Evolutionary conservation across 257 asterid genomes (phyloP).

Genomic region (Oldenlandia corymbosa): DNA sequence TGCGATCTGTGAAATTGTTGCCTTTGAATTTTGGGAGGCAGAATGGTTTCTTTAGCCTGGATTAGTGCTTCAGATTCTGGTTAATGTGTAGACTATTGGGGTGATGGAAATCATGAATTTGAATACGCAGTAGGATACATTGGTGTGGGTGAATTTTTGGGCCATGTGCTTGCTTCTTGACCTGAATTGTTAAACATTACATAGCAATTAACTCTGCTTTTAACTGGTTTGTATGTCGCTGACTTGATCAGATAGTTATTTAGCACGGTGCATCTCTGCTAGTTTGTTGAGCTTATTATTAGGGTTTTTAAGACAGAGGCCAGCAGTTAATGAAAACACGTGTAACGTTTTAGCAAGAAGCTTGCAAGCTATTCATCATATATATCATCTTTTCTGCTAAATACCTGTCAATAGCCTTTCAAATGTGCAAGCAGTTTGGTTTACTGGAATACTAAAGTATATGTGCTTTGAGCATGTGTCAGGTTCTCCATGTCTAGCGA

Average conservation of each 20-base stretch:
- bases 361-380: too few species aligned
- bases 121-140: not conserved
- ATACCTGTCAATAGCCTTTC: too few species aligned
- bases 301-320: not conserved
- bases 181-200: too few species aligned
- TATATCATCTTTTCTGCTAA: not conserved
- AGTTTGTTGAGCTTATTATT: not conserved
- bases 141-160: not conserved
- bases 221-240: not conserved
- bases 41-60: not conserved
- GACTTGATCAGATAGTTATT: not conserved
- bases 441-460: too few species aligned
- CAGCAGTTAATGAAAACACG: not conserved
- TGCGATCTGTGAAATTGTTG: not conserved
- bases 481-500: slow-evolving; percentile 4
- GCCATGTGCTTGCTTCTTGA: too few species aligned
- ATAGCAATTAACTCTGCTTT: not conserved
- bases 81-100: not conserved
- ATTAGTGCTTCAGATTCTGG: not conserved
- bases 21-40: not conserved
- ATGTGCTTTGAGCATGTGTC: too few species aligned
- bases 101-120: slow-evolving; percentile 1
- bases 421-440: too few species aligned
- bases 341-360: not conserved
- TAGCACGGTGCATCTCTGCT: too few species aligned